Evolutionary conservation across 352 stramenopile species (phyloP), one percentile per base, ranked within the genome.

Genomic region (Pythium utonaiense): DNA sequence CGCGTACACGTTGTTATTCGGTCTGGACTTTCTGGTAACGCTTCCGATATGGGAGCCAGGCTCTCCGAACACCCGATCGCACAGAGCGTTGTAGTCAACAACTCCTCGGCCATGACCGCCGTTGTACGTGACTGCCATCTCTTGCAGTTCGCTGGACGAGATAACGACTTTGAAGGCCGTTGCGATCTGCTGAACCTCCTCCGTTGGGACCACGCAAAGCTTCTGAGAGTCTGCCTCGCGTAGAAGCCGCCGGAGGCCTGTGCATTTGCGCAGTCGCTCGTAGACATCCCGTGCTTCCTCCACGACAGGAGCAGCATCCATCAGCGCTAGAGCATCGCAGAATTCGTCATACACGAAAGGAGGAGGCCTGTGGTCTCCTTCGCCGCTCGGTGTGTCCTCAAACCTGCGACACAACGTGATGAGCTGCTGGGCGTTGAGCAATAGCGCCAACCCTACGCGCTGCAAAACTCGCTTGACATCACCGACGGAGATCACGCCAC

Each of bases 361-460:
- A 9, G 14, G 34, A 14, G 64, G 60, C 17, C 57, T 49, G 9
- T 41, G 45, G n/a, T 52, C 59, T 22, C 53, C 64, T 19, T 67
- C 7, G 1, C 19, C 25, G 13, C 28, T 30, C 1, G 36, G 47
- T 28, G 33, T 50, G 7, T 48, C 53, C 14, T 57, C 44, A 31
- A 86, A 93, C 19, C 62, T 62, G 13, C 80, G 75, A 31, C 53
- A 70, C 9, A 93, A 49, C 19, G 84, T 94, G 50, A 94, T 67
- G 3, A 79, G 31, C 44, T 91, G 80, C 40, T 94, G 75, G 9
- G 71, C 71, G 55, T 91, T 91, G 52, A 91, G 63, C n/a, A 25
- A 19, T 3, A 19, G n/a, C 3, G n/a, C 16, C 21, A 65, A 52
- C 17, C 56, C 53, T 1, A 69, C 19, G 9, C n/a, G 58, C 7